phyloP scores from a whole-genome alignment of 2,329 filamentous ascomycete genomes.

The Hymenoscyphus linearis region DNA sequence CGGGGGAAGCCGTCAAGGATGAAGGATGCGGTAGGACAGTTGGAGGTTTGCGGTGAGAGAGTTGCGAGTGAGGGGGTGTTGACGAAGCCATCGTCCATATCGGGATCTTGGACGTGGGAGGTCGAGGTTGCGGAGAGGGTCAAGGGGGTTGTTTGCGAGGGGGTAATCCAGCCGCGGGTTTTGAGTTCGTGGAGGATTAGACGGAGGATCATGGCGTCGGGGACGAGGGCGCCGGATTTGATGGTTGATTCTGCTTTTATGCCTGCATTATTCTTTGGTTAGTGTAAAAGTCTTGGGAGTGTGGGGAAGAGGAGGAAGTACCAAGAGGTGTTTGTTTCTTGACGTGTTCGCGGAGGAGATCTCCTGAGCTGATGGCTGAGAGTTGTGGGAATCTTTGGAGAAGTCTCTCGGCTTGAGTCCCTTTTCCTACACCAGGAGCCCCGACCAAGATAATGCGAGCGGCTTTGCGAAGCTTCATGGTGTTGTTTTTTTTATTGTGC shows the following conservation, averaged over 20 bases:
- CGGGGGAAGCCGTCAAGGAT: conserved; percentile 95
- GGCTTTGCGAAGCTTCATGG: conserved; percentile 61
- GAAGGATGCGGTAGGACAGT: conserved; percentile 78
- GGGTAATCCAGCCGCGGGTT: conserved; percentile 74
- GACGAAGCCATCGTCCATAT: conserved; percentile 26
- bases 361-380: conserved; percentile 87
- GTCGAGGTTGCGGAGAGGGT: conserved; percentile 25
- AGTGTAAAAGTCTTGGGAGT: background rate
- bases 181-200: conserved; percentile 88
- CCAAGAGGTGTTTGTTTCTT: conserved; percentile 80
- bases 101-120: conserved; percentile 35
- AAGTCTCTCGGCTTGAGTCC: conserved; percentile 87
- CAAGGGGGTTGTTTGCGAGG: conserved; percentile 37
- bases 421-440: conserved; percentile 87
- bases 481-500: background rate
- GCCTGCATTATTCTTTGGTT: conserved; percentile 45
- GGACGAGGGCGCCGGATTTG: conserved; percentile 82
- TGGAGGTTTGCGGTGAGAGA: conserved; percentile 44
- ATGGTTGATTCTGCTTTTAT: conserved; percentile 88
- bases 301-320: conserved; percentile 45
- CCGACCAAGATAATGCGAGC: conserved; percentile 93
- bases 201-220: conserved; percentile 84
- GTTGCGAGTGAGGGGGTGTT: conserved; percentile 30
- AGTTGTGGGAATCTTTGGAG: conserved; percentile 83
- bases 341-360: conserved; percentile 89